Evolutionary conservation across 257 asterid genomes (phyloP).

Genomic region (Solanum paucissectum): DNA sequence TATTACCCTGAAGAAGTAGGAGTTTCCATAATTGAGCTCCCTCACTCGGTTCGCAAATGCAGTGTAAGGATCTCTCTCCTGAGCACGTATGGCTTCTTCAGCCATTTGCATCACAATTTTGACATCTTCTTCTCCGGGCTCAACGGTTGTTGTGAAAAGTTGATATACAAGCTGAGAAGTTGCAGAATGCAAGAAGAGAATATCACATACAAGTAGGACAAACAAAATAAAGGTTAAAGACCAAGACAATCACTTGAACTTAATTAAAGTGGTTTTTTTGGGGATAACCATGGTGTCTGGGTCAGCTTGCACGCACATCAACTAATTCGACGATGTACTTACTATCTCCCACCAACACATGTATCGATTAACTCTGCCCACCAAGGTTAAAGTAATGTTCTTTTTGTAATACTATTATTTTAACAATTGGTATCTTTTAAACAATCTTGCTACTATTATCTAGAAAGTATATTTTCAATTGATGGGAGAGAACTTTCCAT

Average conservation of each 20-base stretch:
- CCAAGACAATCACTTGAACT: background rate
- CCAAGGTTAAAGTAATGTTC: background rate
- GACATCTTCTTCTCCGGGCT: slow-evolving; percentile 83
- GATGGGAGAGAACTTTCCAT: background rate
- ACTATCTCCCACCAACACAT: background rate
- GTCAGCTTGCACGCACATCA: background rate
- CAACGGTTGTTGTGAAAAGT: slow-evolving; percentile 64
- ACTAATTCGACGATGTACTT: background rate
- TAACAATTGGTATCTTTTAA: background rate
- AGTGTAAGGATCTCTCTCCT: slow-evolving; percentile 90
- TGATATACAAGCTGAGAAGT: slow-evolving; percentile 76
- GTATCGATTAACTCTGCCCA: background rate
- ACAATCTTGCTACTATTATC: background rate
- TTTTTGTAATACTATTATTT: background rate
- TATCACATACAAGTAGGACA: background rate
- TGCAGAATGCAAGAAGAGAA: slow-evolving; percentile 13
- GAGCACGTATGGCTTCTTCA: slow-evolving; percentile 93
- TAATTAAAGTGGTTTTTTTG: background rate
- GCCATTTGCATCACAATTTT: slow-evolving; percentile 98
- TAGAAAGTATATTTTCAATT: background rate
- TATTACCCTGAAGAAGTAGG: slow-evolving; percentile 83
- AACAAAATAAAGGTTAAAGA: background rate
- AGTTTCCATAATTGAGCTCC: slow-evolving; percentile 90
- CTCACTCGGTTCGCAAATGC: slow-evolving; percentile 83
- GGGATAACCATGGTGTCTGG: background rate